Base-by-base conservation (phyloP, 225 moss, liverwort and hornwort genomes). In the Pseudisothecium myosuroides region DNA sequence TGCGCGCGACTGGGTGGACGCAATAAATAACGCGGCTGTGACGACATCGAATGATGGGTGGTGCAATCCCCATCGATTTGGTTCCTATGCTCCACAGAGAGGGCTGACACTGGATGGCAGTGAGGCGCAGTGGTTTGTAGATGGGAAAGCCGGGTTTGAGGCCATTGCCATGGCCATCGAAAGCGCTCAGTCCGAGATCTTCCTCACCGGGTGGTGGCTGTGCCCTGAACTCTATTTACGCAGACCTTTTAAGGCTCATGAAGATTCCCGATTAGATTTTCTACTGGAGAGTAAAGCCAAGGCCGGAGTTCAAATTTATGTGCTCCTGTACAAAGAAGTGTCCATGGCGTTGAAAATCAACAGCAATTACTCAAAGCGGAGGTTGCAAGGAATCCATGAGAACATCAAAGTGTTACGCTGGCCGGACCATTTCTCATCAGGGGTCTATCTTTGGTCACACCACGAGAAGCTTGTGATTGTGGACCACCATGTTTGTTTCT, bases 391-490 rank as follows among this genome's bases (percentile, higher is more conserved):
- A 24, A 91, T 93, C 64, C 93, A 93, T 47, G 91, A 91, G 80
- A 93, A 93, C 65, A 92, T 93, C 75, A 93, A 93, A 86, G 93
- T 93, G 58, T 89, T 93, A 14, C 93, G 92, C 54, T 93, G 92
- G 92, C 93, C 93, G 22, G 92, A 93, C 52, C 93, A 93, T 62
- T 92, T 92, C 88, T 93, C 93, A 54, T 93, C 92, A 27, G 93
- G 93, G 28, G 89, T 93, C 37, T 93, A 93, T 58, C 93, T 93
- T 26, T 93, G 93, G 93, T 93, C 93, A 37, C 93, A 93, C 88
- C 93, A 93, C 47, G 93, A 93, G 92, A 93, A 93, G 83, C 91
- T 93, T 47, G 93, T 92, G 80, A 93, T 93, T 59, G 93, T 93
- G 21, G 93, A 93, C 43, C 92, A 93, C 61, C 89, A 65, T 17